These are phyloP conservation scores for Camelina hispida DNA, from an alignment of 345 rosid species.

Conservation along the genomic window DNA sequence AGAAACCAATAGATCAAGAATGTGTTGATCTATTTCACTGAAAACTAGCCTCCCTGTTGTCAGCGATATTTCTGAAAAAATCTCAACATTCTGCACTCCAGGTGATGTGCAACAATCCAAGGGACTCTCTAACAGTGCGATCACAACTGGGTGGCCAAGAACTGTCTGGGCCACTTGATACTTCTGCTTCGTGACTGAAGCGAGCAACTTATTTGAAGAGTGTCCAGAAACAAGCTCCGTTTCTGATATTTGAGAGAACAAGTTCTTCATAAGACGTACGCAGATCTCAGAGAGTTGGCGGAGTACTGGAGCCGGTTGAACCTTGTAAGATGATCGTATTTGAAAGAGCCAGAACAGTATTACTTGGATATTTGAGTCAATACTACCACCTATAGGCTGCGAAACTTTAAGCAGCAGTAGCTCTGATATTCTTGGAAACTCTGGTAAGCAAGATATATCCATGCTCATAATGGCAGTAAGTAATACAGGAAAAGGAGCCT, in stretches of 20 bases:
- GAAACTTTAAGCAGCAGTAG: slow-evolving; percentile 69
- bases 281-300: slow-evolving; percentile 64
- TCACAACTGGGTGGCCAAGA: slow-evolving; percentile 69
- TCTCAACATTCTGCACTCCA: slow-evolving; percentile 39
- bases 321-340: slow-evolving; percentile 53
- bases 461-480: slow-evolving; percentile 55
- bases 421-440: slow-evolving; percentile 51
- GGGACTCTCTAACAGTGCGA: slow-evolving; percentile 55
- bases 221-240: slow-evolving; percentile 44
- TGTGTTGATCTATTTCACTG: slow-evolving; percentile 61
- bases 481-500: slow-evolving; percentile 69
- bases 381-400: slow-evolving; percentile 47
- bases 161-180: slow-evolving; percentile 62
- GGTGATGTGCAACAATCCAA: slow-evolving; percentile 51
- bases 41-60: slow-evolving; percentile 49
- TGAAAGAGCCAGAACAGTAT: slow-evolving; percentile 73
- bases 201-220: slow-evolving; percentile 30
- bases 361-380: slow-evolving; percentile 56
- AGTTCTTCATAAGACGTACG: slow-evolving; percentile 56
- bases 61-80: slow-evolving; percentile 50
- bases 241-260: slow-evolving; percentile 55
- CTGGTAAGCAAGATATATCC: slow-evolving; percentile 43
- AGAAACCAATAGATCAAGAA: slow-evolving; percentile 60
- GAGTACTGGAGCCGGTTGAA: slow-evolving; percentile 51
- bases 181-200: slow-evolving; percentile 44